phyloP scores from a whole-genome alignment of 257 asterid species.

The Hygrophila difformis region DNA sequence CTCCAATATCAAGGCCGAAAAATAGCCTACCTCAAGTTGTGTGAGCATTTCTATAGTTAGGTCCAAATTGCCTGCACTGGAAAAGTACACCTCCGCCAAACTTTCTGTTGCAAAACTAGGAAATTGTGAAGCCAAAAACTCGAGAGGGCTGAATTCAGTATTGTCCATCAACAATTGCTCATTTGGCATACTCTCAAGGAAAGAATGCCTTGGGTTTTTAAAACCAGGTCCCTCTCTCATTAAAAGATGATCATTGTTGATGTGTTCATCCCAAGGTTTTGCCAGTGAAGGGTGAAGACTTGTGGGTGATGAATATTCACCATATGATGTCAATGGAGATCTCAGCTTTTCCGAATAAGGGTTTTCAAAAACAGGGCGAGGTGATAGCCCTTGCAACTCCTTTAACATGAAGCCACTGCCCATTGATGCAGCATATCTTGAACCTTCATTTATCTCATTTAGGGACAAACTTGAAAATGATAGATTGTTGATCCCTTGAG shows the following conservation, averaged over 20 bases:
- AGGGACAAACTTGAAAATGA: slow-evolving; percentile 62
- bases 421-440: slow-evolving; percentile 39
- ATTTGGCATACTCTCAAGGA: slow-evolving; percentile 45
- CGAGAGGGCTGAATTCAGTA: slow-evolving; percentile 55
- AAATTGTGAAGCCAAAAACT: slow-evolving; percentile 78
- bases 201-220: slow-evolving; percentile 46
- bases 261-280: slow-evolving; percentile 73
- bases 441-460: slow-evolving; percentile 47
- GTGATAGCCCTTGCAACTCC: slow-evolving; percentile 26
- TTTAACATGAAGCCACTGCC: slow-evolving; percentile 40
- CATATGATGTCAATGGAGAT: slow-evolving; percentile 48
- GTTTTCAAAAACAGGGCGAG: slow-evolving; percentile 25
- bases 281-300: slow-evolving; percentile 45
- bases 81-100: slow-evolving; percentile 89
- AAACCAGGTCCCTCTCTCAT: slow-evolving; percentile 42
- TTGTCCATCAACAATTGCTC: slow-evolving; percentile 56
- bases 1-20: slow-evolving; percentile 7
- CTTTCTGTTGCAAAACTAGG: slow-evolving; percentile 94
- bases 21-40: slow-evolving; percentile 80
- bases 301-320: slow-evolving; percentile 47
- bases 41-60: slow-evolving; percentile 91
- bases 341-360: slow-evolving; percentile 48
- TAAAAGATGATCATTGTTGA: slow-evolving; percentile 46
- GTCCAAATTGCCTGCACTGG: slow-evolving; percentile 80
- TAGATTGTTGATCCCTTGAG: slow-evolving; percentile 48